A percentile compares a stretch with the other conserved stretches of the same genome.
Conservation (phyloP, 495 filamentous ascomycete genomes). For the Parachaetomium inaequale region DNA sequence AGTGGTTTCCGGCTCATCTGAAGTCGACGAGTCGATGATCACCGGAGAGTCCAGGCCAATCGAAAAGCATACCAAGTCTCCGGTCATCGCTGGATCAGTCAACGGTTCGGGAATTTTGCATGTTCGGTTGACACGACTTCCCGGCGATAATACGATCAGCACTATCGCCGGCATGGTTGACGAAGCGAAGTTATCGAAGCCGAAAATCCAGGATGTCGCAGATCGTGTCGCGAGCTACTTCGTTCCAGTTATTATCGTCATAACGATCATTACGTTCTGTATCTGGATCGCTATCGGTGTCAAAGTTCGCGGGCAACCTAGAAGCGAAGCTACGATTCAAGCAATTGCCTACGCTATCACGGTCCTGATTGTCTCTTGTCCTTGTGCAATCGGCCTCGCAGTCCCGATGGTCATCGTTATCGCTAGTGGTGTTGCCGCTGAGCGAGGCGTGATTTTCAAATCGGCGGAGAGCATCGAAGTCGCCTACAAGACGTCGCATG, state of each 20-base stretch:
- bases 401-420: conserved; percentile 7
- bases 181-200: conserved; percentile 2
- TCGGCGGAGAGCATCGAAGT: conserved; percentile 2
- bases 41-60: neutral
- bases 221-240: conserved; percentile 6
- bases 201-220: conserved; percentile 1
- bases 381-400: conserved; percentile 2
- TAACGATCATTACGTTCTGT: neutral
- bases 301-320: neutral
- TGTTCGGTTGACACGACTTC: neutral
- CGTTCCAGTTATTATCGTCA: neutral
- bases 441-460: conserved; percentile 8
- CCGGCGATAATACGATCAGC: neutral
- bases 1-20: neutral
- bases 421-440: neutral
- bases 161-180: neutral
- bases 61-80: neutral
- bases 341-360: conserved; percentile 4
- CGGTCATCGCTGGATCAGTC: neutral
- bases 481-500: neutral
- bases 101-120: neutral
- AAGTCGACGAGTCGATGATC: conserved; percentile 1
- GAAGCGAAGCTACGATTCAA: neutral
- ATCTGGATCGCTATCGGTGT: conserved; percentile 1
- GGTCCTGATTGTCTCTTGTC: conserved; percentile 3